A percentile compares a stretch with the other conserved stretches of the same genome.
Evolutionary conservation across 129 eudicot species (phyloP).

Genomic region (Artemisia argyi): DNA sequence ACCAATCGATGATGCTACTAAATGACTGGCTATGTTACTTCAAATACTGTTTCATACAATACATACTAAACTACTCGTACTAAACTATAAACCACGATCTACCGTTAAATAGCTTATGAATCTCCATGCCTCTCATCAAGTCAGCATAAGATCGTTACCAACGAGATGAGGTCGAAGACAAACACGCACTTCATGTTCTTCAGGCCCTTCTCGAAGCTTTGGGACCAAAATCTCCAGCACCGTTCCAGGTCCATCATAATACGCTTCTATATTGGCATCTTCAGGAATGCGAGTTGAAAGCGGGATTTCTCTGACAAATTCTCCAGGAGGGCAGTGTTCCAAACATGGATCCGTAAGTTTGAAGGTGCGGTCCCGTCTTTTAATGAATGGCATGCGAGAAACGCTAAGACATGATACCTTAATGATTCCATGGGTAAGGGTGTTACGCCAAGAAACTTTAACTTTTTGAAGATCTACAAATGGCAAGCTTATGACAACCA

Average conservation of each 20-base stretch:
- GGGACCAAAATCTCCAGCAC: slow-evolving; percentile 91
- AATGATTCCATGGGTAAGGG: slow-evolving; percentile 80
- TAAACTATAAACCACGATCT: slow-evolving; percentile 31
- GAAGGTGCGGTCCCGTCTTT: slow-evolving; percentile 75
- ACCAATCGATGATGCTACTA: slow-evolving; percentile 25
- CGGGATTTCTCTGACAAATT: slow-evolving; percentile 81
- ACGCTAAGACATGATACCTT: slow-evolving; percentile 76
- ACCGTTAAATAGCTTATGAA: slow-evolving; percentile 8
- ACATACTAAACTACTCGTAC: slow-evolving; percentile 21
- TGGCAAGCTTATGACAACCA: slow-evolving; percentile 76
- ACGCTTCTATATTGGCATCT: slow-evolving; percentile 88
- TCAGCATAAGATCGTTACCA: slow-evolving; percentile 68
- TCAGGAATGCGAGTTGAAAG: slow-evolving; percentile 89
- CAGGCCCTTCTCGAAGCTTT: slow-evolving; percentile 73
- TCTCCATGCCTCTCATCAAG: slow-evolving; percentile 19
- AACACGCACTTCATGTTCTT: slow-evolving; percentile 89
- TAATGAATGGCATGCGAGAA: slow-evolving; percentile 65
- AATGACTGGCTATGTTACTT: slow-evolving; percentile 16
- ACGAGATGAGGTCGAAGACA: slow-evolving; percentile 76
- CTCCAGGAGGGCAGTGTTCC: slow-evolving; percentile 98
- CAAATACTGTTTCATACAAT: slow-evolving; percentile 9
- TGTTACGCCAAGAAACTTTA: slow-evolving; percentile 89
- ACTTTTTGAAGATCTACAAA: slow-evolving; percentile 84
- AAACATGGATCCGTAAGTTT: slow-evolving; percentile 62
- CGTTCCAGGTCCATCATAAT: slow-evolving; percentile 81